These are phyloP conservation scores for Pseudocercospora fuligena DNA, from an alignment of 2,329 filamentous ascomycete species.

Conservation along the genomic window DNA sequence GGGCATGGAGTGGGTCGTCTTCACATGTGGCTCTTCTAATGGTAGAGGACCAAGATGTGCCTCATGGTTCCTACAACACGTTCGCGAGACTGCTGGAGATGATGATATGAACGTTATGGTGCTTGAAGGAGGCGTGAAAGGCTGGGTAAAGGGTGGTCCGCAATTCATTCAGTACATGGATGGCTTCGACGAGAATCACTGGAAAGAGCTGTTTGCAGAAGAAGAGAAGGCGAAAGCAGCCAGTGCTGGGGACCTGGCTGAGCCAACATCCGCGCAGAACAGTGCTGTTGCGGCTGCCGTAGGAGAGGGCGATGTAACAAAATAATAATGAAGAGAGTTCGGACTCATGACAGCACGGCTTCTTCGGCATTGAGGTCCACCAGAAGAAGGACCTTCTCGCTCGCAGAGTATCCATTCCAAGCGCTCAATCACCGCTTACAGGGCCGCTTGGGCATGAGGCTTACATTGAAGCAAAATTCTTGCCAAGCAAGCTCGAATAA, in stretches of 20 bases:
- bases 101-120: conserved; percentile 48
- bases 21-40: conserved; percentile 49
- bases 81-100: conserved; percentile 42
- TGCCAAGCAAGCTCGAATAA: no score
- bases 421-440: neutral
- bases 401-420: no score
- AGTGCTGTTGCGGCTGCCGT: neutral
- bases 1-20: conserved; percentile 52
- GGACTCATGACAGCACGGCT: neutral
- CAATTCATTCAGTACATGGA: conserved; percentile 47
- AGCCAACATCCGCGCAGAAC: neutral
- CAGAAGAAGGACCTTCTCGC: no score
- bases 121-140: conserved; percentile 51
- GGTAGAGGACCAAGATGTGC: conserved; percentile 42
- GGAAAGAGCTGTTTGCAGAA: conserved; percentile 45
- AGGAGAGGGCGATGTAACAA: neutral
- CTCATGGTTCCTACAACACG: conserved; percentile 43
- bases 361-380: no score
- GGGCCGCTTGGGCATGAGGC: no score
- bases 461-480: neutral
- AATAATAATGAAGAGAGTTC: neutral
- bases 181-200: conserved; percentile 47
- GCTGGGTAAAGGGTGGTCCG: conserved; percentile 50
- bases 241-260: neutral
- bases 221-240: conserved; percentile 29